These are phyloP conservation scores for Aspergillus bertholletiae DNA, from an alignment of 495 filamentous ascomycete species.

Conservation along the genomic window DNA sequence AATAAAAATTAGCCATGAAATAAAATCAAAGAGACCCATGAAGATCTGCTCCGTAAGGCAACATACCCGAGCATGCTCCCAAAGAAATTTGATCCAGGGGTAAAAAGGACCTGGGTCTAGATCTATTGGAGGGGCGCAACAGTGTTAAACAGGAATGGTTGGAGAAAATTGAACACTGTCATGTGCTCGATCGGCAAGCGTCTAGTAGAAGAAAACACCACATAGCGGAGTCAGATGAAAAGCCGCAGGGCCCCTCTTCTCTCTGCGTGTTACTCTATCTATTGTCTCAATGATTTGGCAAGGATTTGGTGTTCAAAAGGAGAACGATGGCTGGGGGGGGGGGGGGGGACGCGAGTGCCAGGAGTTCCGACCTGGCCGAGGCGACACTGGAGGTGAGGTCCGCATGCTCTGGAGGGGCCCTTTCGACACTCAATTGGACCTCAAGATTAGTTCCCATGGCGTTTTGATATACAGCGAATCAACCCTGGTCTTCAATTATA, in stretches of 20 bases:
- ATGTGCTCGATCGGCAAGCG: constrained; percentile 39
- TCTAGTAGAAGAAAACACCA: not conserved
- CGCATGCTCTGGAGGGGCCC: not conserved
- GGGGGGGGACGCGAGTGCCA: no score
- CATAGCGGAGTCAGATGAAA: constrained; percentile 3
- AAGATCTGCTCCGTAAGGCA: no score
- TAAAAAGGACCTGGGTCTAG: constrained; percentile 29
- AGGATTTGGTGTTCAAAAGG: not conserved
- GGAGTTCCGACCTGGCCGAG: not conserved
- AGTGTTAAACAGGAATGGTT: constrained; percentile 10
- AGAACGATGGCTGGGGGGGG: not conserved
- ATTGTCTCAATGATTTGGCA: not conserved
- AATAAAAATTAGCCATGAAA: constrained; percentile 2
- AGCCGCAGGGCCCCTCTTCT: constrained; percentile 12
- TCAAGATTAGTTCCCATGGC: not conserved
- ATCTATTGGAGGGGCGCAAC: constrained; percentile 10
- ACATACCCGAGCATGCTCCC: constrained; percentile 10
- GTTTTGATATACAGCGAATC: not conserved
- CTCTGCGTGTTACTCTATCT: not conserved
- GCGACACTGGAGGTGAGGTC: not conserved
- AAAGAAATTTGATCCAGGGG: constrained; percentile 13
- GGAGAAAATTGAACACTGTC: constrained; percentile 37
- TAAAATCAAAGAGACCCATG: no score
- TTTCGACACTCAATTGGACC: not conserved
- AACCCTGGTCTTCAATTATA: not conserved